Evolutionary conservation across 2,329 filamentous ascomycete species (phyloP).

Genomic region (Colletotrichum orbiculare): DNA sequence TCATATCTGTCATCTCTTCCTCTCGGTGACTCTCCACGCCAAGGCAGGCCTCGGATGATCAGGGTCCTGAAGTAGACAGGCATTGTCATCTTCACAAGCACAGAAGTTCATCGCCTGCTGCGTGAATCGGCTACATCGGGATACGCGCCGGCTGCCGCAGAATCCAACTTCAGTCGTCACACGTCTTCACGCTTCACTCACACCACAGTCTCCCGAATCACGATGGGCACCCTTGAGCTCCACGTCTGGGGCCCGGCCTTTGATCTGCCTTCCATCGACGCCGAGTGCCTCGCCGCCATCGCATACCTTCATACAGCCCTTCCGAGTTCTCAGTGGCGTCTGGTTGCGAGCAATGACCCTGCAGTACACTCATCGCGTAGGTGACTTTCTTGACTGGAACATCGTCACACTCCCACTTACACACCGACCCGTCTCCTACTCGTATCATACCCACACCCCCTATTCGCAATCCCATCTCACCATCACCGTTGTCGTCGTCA

Average conservation of each 20-base stretch:
- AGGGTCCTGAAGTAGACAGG: constrained; percentile 11
- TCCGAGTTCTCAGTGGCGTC: constrained; percentile 70
- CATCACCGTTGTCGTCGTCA: constrained; percentile 25
- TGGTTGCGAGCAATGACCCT: constrained; percentile 80
- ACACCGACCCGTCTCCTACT: constrained; percentile 23
- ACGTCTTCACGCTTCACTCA: constrained; percentile 13
- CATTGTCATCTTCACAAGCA: background rate
- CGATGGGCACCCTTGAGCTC: constrained; percentile 69
- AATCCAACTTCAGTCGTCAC: background rate
- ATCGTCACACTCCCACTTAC: constrained; percentile 17
- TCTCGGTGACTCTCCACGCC: background rate
- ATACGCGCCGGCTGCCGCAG: constrained; percentile 2
- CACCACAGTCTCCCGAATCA: constrained; percentile 1
- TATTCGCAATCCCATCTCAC: background rate
- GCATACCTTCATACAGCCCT: constrained; percentile 77
- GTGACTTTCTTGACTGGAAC: constrained; percentile 44
- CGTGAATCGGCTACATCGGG: constrained; percentile 18
- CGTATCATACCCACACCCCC: constrained; percentile 42
- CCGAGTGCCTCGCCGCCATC: constrained; percentile 88
- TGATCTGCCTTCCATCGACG: constrained; percentile 87
- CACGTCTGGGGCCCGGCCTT: constrained; percentile 94
- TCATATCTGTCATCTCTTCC: constrained; percentile 12
- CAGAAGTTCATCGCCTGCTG: background rate
- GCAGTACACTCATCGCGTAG: constrained; percentile 77
- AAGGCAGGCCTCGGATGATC: constrained; percentile 2